These are phyloP conservation scores for Schizochytrium sp. DNA, from an alignment of 108 stramenopile species.

Conservation along the genomic window DNA sequence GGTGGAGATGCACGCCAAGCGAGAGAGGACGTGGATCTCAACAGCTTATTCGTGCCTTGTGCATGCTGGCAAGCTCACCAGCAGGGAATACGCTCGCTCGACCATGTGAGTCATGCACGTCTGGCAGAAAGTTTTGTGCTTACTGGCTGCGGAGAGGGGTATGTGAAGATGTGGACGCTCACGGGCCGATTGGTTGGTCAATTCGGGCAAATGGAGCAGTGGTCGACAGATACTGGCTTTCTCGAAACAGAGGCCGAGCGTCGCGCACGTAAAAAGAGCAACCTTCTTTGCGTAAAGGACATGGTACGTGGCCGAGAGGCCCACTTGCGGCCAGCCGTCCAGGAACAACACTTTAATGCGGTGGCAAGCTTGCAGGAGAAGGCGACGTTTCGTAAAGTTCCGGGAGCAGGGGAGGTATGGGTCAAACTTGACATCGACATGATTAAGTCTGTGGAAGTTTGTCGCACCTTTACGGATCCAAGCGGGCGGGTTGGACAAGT, in stretches of 20 bases:
- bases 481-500: not conserved
- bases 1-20: no score
- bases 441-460: not conserved
- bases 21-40: not conserved
- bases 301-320: not conserved
- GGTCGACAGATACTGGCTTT: not conserved
- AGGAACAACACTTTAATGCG: not conserved
- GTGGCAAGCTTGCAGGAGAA: not conserved
- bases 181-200: slow-evolving; percentile 37
- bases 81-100: not conserved
- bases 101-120: not conserved
- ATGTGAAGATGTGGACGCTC: slow-evolving; percentile 40
- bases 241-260: not conserved
- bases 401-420: not conserved
- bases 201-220: slow-evolving; percentile 28
- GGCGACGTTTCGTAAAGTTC: not conserved
- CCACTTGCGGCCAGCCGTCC: not conserved
- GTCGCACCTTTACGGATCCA: not conserved
- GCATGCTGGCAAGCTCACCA: slow-evolving; percentile 1
- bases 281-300: not conserved
- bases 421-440: not conserved
- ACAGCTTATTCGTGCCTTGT: not conserved
- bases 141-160: slow-evolving; percentile 36
- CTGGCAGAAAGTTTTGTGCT: slow-evolving; percentile 9
- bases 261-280: not conserved